Evolutionary conservation across 306 rosid species (phyloP).

Genomic region (Amphicarpaea edgeworthii): DNA sequence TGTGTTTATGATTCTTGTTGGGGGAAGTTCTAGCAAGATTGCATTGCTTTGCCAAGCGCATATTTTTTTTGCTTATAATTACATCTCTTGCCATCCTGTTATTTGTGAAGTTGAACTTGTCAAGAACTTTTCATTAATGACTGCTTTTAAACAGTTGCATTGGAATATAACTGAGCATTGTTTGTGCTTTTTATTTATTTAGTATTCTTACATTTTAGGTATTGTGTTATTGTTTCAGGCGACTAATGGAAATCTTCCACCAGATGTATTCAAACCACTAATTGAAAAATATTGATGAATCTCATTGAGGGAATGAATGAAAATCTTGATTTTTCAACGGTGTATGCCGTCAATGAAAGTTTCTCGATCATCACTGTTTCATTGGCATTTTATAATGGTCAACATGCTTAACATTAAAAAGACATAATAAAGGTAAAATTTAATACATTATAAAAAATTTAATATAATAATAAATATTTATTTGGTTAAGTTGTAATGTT

Average conservation of each 20-base stretch:
- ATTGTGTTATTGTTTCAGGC: not conserved
- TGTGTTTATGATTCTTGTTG: not conserved
- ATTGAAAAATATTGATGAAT: too few relatives aligned
- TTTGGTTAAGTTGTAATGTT: too few relatives aligned
- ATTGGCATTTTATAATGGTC: too few relatives aligned
- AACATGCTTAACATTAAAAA: too few relatives aligned
- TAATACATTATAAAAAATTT: too few relatives aligned
- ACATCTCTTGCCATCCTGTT: constrained; percentile 9
- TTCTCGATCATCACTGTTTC: too few relatives aligned
- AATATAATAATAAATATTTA: too few relatives aligned
- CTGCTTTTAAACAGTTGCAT: not conserved
- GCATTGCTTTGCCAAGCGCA: not conserved
- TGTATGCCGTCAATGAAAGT: too few relatives aligned
- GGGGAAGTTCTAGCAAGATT: not conserved
- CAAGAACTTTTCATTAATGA: not conserved
- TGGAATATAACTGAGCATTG: not conserved
- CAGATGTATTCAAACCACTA: not conserved
- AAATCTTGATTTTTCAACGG: too few relatives aligned
- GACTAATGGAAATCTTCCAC: not conserved
- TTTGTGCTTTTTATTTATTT: not conserved
- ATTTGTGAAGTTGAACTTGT: not conserved
- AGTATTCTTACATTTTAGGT: not conserved
- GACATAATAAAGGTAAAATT: too few relatives aligned
- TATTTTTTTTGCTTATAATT: not conserved
- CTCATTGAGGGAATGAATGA: too few relatives aligned